A percentile compares a stretch with the other conserved stretches of the same genome.
Evolutionary conservation across 73 alveolate species (phyloP).

Genomic region (Blepharisma japonicum): DNA sequence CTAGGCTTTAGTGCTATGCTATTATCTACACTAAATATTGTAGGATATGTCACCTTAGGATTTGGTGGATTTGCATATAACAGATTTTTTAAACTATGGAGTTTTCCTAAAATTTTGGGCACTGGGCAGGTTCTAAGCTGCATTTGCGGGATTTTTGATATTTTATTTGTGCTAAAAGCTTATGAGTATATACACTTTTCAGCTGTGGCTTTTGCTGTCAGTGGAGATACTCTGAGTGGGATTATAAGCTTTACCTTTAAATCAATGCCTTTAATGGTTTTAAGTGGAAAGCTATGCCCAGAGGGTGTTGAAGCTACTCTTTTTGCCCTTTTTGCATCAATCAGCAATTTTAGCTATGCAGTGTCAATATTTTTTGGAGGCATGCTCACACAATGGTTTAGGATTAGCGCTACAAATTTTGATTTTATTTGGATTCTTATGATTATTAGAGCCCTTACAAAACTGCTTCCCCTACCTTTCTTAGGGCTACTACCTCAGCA

Average conservation of each 20-base stretch:
- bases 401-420: neutral
- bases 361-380: slow-evolving; percentile 23
- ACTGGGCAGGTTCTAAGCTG: neutral
- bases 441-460: neutral
- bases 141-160: neutral
- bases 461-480: slow-evolving; percentile 12
- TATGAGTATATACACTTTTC: neutral
- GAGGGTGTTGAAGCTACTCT: slow-evolving; percentile 15
- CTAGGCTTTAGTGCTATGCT: neutral
- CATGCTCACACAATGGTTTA: neutral
- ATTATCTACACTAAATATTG: neutral
- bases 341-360: neutral
- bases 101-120: neutral
- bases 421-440: neutral
- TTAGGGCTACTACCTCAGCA: neutral
- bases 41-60: neutral
- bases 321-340: neutral
- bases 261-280: slow-evolving; percentile 19
- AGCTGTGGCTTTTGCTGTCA: neutral
- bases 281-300: slow-evolving; percentile 17
- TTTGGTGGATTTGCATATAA: neutral
- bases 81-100: neutral
- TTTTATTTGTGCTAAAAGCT: neutral
- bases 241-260: neutral
- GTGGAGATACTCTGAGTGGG: neutral